Percentiles rank a stretch among this genome's conserved stretches.
Conservation (phyloP, 1,139 yeast species). For the Protomyces gravidus region DNA sequence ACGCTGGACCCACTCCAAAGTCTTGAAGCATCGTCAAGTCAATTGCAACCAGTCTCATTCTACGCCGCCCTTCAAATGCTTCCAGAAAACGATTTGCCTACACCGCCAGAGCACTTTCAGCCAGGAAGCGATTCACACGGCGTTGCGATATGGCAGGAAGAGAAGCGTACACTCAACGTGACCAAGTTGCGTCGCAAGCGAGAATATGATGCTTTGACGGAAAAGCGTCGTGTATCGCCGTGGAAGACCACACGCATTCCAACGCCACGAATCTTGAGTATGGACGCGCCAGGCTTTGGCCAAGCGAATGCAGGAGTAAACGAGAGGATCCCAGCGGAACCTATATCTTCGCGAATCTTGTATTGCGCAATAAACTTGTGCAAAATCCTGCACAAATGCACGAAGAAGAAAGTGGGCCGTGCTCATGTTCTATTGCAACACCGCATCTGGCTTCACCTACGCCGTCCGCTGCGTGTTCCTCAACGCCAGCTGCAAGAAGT, state of each 20-base stretch:
- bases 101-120: not conserved
- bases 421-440: constrained; percentile 44
- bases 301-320: not conserved
- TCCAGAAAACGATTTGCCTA: not conserved
- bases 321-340: too few species aligned
- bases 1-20: constrained; percentile 9
- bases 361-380: constrained; percentile 41
- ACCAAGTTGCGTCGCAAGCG: not conserved
- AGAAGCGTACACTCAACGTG: not conserved
- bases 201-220: not conserved
- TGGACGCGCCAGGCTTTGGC: not conserved
- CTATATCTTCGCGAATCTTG: constrained; percentile 38
- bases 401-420: constrained; percentile 45
- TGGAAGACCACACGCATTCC: not conserved
- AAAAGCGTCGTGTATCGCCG: not conserved
- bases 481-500: constrained; percentile 64
- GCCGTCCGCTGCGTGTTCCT: constrained; percentile 46
- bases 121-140: not conserved
- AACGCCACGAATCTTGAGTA: not conserved
- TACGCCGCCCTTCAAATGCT: not conserved
- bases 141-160: not conserved
- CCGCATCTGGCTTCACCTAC: constrained; percentile 44
- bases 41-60: not conserved
- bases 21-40: not conserved
- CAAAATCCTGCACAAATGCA: constrained; percentile 40